These are phyloP conservation scores for Parafenestella ontariensis DNA, from an alignment of 2,329 filamentous ascomycete species.

Conservation along the genomic window DNA sequence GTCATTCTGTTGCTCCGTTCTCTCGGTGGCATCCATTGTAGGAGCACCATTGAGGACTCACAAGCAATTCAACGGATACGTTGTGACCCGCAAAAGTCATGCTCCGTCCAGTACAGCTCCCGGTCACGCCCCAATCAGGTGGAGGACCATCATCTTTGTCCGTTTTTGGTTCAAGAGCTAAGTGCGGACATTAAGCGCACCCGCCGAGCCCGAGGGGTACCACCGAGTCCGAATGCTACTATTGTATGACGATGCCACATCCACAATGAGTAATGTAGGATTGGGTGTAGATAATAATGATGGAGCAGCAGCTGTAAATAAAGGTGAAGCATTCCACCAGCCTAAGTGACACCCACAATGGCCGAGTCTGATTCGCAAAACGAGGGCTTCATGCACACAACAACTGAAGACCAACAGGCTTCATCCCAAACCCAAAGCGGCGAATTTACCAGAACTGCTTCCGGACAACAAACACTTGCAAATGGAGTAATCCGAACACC, in stretches of 20 bases:
- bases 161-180: background rate
- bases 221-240: no score
- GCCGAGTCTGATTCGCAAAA: constrained; percentile 17
- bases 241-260: background rate
- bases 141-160: background rate
- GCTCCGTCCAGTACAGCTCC: background rate
- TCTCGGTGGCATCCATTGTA: no score
- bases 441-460: background rate
- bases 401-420: constrained; percentile 4
- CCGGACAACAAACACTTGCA: constrained; percentile 5
- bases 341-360: constrained; percentile 10
- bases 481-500: constrained; percentile 20
- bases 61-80: background rate
- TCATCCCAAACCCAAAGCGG: background rate
- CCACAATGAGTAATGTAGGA: background rate
- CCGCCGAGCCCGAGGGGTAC: background rate
- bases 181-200: background rate
- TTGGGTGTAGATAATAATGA: background rate
- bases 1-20: no score
- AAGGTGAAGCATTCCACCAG: background rate
- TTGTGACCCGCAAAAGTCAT: background rate
- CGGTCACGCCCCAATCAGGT: background rate
- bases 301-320: background rate
- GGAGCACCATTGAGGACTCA: no score
- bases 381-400: constrained; percentile 8